These are phyloP conservation scores for Sphaerulina populicola DNA, from an alignment of 2,329 filamentous ascomycete species.

Conservation along the genomic window DNA sequence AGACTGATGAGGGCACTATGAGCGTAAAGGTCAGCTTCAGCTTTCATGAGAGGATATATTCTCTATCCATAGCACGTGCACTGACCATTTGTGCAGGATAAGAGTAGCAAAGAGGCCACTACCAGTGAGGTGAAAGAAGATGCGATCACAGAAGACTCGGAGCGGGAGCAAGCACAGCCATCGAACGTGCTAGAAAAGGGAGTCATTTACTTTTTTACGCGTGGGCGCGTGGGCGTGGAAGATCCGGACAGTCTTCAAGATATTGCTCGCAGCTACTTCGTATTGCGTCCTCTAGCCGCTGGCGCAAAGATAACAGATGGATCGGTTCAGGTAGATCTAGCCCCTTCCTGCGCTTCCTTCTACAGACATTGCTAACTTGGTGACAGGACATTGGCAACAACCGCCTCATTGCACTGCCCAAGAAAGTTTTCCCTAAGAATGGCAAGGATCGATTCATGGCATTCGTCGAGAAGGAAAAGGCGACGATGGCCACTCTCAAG, in stretches of 20 bases:
- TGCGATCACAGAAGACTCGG: conserved; percentile 44
- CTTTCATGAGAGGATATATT: not conserved
- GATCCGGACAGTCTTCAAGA: conserved; percentile 62
- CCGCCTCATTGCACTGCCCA: conserved; percentile 69
- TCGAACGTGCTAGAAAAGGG: conserved; percentile 74
- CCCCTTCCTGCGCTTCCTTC: not conserved
- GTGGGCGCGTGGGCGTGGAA: conserved; percentile 65
- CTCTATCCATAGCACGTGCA: not conserved
- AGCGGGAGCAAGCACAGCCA: conserved; percentile 46
- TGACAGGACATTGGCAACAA: conserved; percentile 50
- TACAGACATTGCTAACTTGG: not conserved
- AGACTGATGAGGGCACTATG: conserved; percentile 25
- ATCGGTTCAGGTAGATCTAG: conserved; percentile 36
- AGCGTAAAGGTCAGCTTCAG: conserved; percentile 18
- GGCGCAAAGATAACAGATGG: conserved; percentile 60
- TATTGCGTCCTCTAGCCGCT: conserved; percentile 62
- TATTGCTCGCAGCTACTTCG: conserved; percentile 68
- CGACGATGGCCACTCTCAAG: conserved; percentile 60
- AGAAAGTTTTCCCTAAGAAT: conserved; percentile 69
- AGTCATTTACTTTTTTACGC: conserved; percentile 83
- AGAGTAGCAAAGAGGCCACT: conserved; percentile 14
- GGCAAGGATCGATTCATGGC: conserved; percentile 64
- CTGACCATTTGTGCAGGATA: conserved; percentile 1
- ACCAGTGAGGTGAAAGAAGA: conserved; percentile 18
- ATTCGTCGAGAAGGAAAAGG: conserved; percentile 69